A percentile compares a stretch with the other conserved stretches of the same genome.
Conservation (phyloP, 1,284 basidiomycete species). For the Boletus mariae region DNA sequence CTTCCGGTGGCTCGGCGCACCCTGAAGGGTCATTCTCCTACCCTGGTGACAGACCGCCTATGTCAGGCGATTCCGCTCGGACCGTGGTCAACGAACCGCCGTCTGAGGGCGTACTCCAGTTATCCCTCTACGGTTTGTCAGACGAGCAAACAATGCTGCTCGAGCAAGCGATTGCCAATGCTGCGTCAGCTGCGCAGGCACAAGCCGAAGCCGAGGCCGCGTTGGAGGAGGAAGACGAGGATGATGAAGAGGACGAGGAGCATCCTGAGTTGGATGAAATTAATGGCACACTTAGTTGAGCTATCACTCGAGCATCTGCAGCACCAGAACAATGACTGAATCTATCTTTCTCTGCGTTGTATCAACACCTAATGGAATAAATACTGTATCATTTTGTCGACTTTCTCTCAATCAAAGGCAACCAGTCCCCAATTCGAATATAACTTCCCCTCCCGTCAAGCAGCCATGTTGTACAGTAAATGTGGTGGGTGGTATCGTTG, state of each 20-base stretch:
- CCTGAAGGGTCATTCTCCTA: constrained; percentile 12
- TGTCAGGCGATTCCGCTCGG: constrained; percentile 17
- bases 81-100: constrained; percentile 6
- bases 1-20: constrained; percentile 9
- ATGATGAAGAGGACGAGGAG: constrained; percentile 39
- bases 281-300: constrained; percentile 12
- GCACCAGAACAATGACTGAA: constrained; percentile 13
- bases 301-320: constrained; percentile 2
- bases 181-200: constrained; percentile 65
- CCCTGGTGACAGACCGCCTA: constrained; percentile 4
- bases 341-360: constrained; percentile 23
- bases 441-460: constrained; percentile 5
- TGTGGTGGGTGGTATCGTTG: constrained; percentile 18
- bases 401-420: constrained; percentile 6
- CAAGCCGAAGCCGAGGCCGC: constrained; percentile 73
- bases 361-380: constrained; percentile 22
- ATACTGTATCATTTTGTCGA: constrained; percentile 20
- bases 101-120: constrained; percentile 29
- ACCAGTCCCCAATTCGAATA: constrained; percentile 11
- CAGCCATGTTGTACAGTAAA: constrained; percentile 26
- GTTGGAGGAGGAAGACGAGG: constrained; percentile 60
- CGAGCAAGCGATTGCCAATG: constrained; percentile 66
- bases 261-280: constrained; percentile 29
- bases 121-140: constrained; percentile 63
- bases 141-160: constrained; percentile 64